These are phyloP conservation scores for Penicillium concentricum DNA, from an alignment of 2,329 filamentous ascomycete species.

Conservation along the genomic window DNA sequence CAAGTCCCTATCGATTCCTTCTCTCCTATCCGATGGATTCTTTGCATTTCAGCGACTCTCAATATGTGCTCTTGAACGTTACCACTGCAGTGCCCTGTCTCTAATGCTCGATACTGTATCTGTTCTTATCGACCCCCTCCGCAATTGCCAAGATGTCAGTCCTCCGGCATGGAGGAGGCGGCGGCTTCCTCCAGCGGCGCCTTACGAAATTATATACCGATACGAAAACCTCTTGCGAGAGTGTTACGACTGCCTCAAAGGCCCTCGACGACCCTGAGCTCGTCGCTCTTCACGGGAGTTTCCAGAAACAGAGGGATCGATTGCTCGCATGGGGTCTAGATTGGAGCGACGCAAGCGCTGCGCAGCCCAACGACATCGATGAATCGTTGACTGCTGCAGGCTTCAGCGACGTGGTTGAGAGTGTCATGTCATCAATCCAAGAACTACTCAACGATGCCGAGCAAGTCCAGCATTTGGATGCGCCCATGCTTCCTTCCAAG, in stretches of 20 bases:
- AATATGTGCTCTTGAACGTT: slow-evolving; percentile 15
- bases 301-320: slow-evolving; percentile 63
- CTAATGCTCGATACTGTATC: slow-evolving; percentile 17
- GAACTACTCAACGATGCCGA: slow-evolving; percentile 63
- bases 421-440: slow-evolving; percentile 64
- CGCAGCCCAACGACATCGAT: slow-evolving; percentile 60
- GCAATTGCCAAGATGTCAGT: slow-evolving; percentile 45
- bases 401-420: slow-evolving; percentile 62
- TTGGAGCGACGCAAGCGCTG: slow-evolving; percentile 62
- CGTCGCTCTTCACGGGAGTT: slow-evolving; percentile 57
- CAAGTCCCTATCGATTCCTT: slow-evolving; percentile 5
- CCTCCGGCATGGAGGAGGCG: slow-evolving; percentile 43
- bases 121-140: slow-evolving; percentile 16
- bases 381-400: slow-evolving; percentile 62
- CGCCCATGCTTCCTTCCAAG: slow-evolving; percentile 39
- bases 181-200: slow-evolving; percentile 47
- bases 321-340: slow-evolving; percentile 65
- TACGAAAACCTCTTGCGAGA: slow-evolving; percentile 62
- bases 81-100: slow-evolving; percentile 7
- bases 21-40: slow-evolving; percentile 10
- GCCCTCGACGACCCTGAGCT: slow-evolving; percentile 54
- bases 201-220: slow-evolving; percentile 63
- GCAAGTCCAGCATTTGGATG: slow-evolving; percentile 51
- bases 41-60: slow-evolving; percentile 9
- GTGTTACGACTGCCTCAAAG: slow-evolving; percentile 51